Base-by-base conservation (phyloP, 768 basidiomycete species). In the Steccherinum ochraceum region DNA sequence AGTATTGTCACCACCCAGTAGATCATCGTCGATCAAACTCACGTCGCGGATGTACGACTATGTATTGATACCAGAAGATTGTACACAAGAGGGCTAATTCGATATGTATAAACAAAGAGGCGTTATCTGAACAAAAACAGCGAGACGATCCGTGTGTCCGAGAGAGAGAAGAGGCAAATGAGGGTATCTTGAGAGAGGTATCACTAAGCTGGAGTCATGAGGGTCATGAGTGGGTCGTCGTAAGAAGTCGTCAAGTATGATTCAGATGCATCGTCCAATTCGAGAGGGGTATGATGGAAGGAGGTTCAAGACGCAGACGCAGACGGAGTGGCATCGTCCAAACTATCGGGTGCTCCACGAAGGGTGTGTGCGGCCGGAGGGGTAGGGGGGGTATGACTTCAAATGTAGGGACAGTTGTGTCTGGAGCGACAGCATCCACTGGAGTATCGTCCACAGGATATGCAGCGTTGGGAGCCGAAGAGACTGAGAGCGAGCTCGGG, bases 1-100 rank as follows among this genome's bases (percentile, higher is more conserved):
- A 50, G 64, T 35, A 47, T 58, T 39, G 74, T 77, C 20, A 72
- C 68, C 26, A 74, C 60, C n/a, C 75, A 75, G 54, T 67, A n/a
- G n/a, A n/a, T n/a, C n/a, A n/a, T n/a, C n/a, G n/a, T n/a, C n/a
- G 49, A 58, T 52, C 40, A 18, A 4, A 5, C 7, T 13, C 39
- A 40, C 23, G 27, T 13, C 10, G 7, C 7, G n/a, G 18, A 43
- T 7, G n/a, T n/a, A n/a, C 5, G 41, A 19, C 16, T 10, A 43
- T 43, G 41, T 43, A 18, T 18, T 23, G n/a, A 19, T 43, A 23
- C 19, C 21, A 23, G 7, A 43, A 43, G 16, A 18, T 5, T 7
- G 19, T 18, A 43, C n/a, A 18, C 19, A 18, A 5, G 21, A n/a
- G 41, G n/a, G 16, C 35, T 11, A 39, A 11, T 39, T n/a, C 35